Percentiles rank a stretch among this genome's conserved stretches.
These are phyloP conservation scores for Aspergillus homomorphus DNA, from an alignment of 495 filamentous ascomycete species.

Conservation along the genomic window DNA sequence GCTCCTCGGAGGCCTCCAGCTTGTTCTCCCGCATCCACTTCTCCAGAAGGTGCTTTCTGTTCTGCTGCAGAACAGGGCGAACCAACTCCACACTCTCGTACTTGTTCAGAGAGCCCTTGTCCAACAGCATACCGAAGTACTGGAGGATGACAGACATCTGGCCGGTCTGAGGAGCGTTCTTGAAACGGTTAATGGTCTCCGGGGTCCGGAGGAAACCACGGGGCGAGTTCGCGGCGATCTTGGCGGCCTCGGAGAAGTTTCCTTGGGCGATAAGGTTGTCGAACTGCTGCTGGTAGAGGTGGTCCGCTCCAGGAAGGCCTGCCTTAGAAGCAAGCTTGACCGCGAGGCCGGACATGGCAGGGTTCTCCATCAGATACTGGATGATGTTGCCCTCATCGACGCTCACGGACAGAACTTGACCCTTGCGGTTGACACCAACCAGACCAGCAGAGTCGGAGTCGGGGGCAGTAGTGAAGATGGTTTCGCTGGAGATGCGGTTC, in stretches of 20 bases:
- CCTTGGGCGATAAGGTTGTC: constrained; percentile 73
- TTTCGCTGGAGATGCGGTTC: constrained; percentile 99
- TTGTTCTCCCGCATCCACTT: constrained; percentile 98
- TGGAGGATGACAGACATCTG: constrained; percentile 90
- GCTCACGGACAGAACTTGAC: constrained; percentile 89
- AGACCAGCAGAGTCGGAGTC: constrained; percentile 84
- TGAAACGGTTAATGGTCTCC: constrained; percentile 92
- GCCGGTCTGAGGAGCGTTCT: constrained; percentile 67
- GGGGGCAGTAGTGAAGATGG: constrained; percentile 89
- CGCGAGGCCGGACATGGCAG: constrained; percentile 84
- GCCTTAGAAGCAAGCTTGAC: constrained; percentile 94
- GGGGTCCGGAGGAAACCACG: constrained; percentile 91
- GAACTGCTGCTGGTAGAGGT: constrained; percentile 90
- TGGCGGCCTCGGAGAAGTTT: constrained; percentile 84
- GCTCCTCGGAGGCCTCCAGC: constrained; percentile 89
- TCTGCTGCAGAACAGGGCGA: constrained; percentile 85
- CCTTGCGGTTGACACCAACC: constrained; percentile 94
- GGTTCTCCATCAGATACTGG: constrained; percentile 91
- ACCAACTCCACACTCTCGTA: constrained; percentile 94
- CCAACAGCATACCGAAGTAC: constrained; percentile 95
- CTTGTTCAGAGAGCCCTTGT: constrained; percentile 89
- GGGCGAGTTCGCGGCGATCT: constrained; percentile 93
- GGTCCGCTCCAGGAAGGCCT: constrained; percentile 90
- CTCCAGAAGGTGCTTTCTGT: constrained; percentile 90
- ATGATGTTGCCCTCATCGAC: constrained; percentile 89